Evolutionary conservation across 2,329 filamentous ascomycete genomes (phyloP).

Genomic region (Teratosphaeria zuluensis): DNA sequence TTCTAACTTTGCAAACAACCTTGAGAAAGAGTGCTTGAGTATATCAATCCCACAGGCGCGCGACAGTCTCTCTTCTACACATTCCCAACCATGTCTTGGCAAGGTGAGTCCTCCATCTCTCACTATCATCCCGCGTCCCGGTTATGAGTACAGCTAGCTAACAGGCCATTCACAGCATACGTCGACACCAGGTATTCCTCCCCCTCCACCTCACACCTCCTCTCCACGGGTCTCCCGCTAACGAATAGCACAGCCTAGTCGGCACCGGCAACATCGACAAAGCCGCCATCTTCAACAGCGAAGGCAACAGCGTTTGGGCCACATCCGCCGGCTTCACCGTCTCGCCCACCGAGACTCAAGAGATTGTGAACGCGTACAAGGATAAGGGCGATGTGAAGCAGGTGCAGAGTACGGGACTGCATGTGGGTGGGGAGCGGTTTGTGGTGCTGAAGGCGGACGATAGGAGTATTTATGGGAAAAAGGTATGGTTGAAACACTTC

Average conservation of each 20-base stretch:
- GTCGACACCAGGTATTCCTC: slow-evolving; percentile 49
- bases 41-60: neutral
- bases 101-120: slow-evolving; percentile 45
- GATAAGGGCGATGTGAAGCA: slow-evolving; percentile 52
- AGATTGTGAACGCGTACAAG: slow-evolving; percentile 43
- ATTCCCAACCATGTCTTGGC: slow-evolving; percentile 56
- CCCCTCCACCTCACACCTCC: no score
- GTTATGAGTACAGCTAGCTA: neutral
- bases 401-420: slow-evolving; percentile 62
- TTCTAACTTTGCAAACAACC: neutral
- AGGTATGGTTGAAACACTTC: slow-evolving; percentile 49
- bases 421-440: slow-evolving; percentile 68
- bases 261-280: slow-evolving; percentile 71
- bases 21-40: neutral
- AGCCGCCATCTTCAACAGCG: slow-evolving; percentile 72
- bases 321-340: slow-evolving; percentile 62
- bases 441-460: slow-evolving; percentile 68
- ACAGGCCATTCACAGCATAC: slow-evolving; percentile 40
- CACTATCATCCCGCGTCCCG: slow-evolving; percentile 3
- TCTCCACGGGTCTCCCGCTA: no score
- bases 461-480: slow-evolving; percentile 73
- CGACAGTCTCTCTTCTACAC: neutral
- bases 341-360: slow-evolving; percentile 48
- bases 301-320: slow-evolving; percentile 76
- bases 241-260: no score